Conservation (phyloP, 768 basidiomycete genomes). For the Phylloporus arenicola region DNA sequence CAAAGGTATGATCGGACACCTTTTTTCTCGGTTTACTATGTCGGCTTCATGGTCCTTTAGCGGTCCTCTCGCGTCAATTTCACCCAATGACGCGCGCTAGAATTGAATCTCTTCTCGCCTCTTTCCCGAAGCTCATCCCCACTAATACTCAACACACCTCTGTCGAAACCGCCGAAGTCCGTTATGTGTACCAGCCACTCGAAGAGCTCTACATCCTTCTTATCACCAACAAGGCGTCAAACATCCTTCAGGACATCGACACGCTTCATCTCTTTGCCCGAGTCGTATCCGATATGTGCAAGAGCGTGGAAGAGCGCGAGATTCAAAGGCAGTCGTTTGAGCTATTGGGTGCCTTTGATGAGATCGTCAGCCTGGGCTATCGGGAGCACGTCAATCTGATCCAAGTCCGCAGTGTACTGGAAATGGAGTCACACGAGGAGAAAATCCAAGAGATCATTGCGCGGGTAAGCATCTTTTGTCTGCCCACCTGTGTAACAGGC, state of each 20-base stretch:
- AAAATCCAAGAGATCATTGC: constrained; percentile 99
- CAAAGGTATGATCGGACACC: constrained; percentile 60
- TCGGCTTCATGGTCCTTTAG: constrained; percentile 35
- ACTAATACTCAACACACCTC: constrained; percentile 93
- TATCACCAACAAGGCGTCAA: constrained; percentile 98
- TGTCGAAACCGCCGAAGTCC: constrained; percentile 92
- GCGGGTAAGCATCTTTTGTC: constrained; percentile 48
- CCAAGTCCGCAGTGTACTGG: constrained; percentile 72
- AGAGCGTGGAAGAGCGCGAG: constrained; percentile 82
- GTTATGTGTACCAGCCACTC: constrained; percentile 94
- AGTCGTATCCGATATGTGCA: constrained; percentile 87
- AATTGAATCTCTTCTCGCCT: constrained; percentile 92
- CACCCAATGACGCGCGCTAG: constrained; percentile 87
- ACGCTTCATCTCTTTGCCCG: constrained; percentile 92
- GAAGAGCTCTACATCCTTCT: constrained; percentile 96
- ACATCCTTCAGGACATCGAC: constrained; percentile 97
- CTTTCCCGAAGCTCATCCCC: constrained; percentile 96
- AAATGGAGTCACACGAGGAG: constrained; percentile 91
- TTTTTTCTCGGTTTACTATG: neutral
- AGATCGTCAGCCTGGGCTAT: constrained; percentile 88
- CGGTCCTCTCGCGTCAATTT: constrained; percentile 94
- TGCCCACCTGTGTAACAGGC: neutral
- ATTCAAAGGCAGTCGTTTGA: constrained; percentile 90
- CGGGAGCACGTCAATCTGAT: constrained; percentile 72
- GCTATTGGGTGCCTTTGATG: constrained; percentile 87